Conservation (phyloP, 2,329 filamentous ascomycete genomes). For the Apiospora hydei region DNA sequence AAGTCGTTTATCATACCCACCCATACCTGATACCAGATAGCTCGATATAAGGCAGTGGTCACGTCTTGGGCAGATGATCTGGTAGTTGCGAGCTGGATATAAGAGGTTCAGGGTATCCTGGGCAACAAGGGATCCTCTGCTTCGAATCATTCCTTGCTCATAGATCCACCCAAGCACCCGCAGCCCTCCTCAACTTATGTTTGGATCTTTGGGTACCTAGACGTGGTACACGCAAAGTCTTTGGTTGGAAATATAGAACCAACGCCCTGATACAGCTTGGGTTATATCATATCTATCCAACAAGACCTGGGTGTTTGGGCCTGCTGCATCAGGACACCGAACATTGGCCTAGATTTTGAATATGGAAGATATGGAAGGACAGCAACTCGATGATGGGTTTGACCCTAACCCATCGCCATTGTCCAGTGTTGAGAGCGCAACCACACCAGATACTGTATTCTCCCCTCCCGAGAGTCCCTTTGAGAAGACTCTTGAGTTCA, state of each 20-base stretch:
- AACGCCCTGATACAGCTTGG: neutral
- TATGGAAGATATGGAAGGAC: conserved; percentile 40
- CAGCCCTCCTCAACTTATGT: neutral
- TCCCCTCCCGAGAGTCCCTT: conserved; percentile 54
- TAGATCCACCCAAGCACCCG: neutral
- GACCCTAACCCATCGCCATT: conserved; percentile 46
- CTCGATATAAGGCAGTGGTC: neutral
- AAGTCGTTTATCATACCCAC: too few relatives aligned
- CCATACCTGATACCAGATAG: neutral
- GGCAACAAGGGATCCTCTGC: neutral
- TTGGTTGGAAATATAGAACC: neutral
- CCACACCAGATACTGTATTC: conserved; percentile 59
- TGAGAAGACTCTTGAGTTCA: conserved; percentile 44
- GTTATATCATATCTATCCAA: neutral
- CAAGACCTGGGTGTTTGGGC: neutral
- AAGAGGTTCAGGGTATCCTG: neutral
- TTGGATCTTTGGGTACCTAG: neutral
- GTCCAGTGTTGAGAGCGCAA: conserved; percentile 47
- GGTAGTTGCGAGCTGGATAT: neutral
- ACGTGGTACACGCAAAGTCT: neutral
- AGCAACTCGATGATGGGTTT: conserved; percentile 39
- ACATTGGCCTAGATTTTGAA: neutral
- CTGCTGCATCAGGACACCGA: neutral
- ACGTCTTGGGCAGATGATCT: neutral
- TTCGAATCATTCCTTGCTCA: neutral